A percentile compares a stretch with the other conserved stretches of the same genome.
These are phyloP conservation scores for Saccharata proteae DNA, from an alignment of 2,329 filamentous ascomycete species.

Conservation along the genomic window DNA sequence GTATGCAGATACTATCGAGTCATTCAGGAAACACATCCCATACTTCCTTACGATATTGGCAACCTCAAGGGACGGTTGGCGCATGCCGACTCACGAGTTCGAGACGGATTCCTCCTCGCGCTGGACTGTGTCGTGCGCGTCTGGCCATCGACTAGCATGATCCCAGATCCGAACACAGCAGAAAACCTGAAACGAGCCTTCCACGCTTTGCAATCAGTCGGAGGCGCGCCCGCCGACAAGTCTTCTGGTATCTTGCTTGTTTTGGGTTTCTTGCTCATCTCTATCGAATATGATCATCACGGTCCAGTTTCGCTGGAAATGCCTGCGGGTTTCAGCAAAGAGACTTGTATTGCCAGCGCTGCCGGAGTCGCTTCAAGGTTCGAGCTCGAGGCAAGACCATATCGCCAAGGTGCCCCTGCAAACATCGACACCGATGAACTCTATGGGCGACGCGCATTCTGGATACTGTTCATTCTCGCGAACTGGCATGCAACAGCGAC, in stretches of 20 bases:
- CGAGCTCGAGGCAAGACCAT: slow-evolving; percentile 2
- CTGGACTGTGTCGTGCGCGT: slow-evolving; percentile 23
- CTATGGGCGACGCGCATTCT: slow-evolving; percentile 22
- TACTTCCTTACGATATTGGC: slow-evolving; percentile 21
- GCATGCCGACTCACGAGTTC: slow-evolving; percentile 21
- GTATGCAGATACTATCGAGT: slow-evolving; percentile 23
- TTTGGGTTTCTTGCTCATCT: slow-evolving; percentile 16
- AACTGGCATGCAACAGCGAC: slow-evolving; percentile 24
- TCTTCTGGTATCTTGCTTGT: slow-evolving; percentile 22
- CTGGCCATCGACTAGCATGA: slow-evolving; percentile 14
- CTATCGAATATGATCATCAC: slow-evolving; percentile 21
- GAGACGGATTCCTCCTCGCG: slow-evolving; percentile 23
- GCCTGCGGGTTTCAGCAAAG: slow-evolving; percentile 18
- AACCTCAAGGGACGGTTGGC: slow-evolving; percentile 20
- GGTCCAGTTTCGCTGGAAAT: slow-evolving; percentile 17
- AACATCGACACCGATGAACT: slow-evolving; percentile 20
- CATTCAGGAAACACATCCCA: slow-evolving; percentile 23
- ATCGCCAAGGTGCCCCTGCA: slow-evolving; percentile 2
- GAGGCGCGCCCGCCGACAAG: slow-evolving; percentile 20
- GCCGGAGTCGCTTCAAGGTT: slow-evolving; percentile 1
- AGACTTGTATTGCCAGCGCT: slow-evolving; percentile 4
- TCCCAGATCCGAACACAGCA: slow-evolving; percentile 5
- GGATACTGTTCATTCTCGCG: slow-evolving; percentile 25
- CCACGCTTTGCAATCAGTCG: slow-evolving; percentile 16
- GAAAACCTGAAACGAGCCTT: slow-evolving; percentile 10